Evolutionary conservation across 1,284 basidiomycete species (phyloP), one percentile per base, ranked within the genome.

Genomic region (Baeospora myosura): DNA sequence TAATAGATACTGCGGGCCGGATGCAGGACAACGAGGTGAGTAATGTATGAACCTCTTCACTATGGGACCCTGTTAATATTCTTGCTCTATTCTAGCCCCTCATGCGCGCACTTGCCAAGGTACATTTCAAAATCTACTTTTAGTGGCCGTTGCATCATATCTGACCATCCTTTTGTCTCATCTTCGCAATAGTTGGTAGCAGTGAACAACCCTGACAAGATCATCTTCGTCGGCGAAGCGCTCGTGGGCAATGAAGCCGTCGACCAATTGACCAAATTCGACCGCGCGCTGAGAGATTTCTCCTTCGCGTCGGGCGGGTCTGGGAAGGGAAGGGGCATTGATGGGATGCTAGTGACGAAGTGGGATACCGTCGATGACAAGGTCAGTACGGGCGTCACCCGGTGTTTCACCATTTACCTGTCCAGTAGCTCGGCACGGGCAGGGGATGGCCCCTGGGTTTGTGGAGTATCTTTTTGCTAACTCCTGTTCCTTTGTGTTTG

Each of bases 51-150:
- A 11, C 8, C 10, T 26, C 21, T 38, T n/a, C 25, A 20, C 28
- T 14, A 22, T 23, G 10, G 22, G 37, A 17, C 45, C 26, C 50
- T 21, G 7, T 44, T 34, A 2, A 30, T 39, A 28, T 42, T 48
- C 32, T 47, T 50, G 38, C 12, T 41, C 30, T 34, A 16, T 31
- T 46, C 18, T 40, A 87, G 81, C 94, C 93, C 1, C 68, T 98
- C 43, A 98, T 98, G 93, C 79, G 90, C n/a, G 93, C 94, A 4
- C 72, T 98, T n/a, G 90, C 93, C 33, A 96, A 97, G 72, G 87
- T 87, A 49, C n/a, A n/a, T n/a, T n/a, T n/a, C n/a, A n/a, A n/a
- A n/a, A n/a, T n/a, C n/a, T n/a, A 24, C 17, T 24, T 30, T 45
- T 41, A 31, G 47, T 35, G n/a, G 26, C 17, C 28, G 21, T 30